These are phyloP conservation scores for Xylariaceae sp. DNA, from an alignment of 2,329 filamentous ascomycete genomes.

Conservation along the genomic window DNA sequence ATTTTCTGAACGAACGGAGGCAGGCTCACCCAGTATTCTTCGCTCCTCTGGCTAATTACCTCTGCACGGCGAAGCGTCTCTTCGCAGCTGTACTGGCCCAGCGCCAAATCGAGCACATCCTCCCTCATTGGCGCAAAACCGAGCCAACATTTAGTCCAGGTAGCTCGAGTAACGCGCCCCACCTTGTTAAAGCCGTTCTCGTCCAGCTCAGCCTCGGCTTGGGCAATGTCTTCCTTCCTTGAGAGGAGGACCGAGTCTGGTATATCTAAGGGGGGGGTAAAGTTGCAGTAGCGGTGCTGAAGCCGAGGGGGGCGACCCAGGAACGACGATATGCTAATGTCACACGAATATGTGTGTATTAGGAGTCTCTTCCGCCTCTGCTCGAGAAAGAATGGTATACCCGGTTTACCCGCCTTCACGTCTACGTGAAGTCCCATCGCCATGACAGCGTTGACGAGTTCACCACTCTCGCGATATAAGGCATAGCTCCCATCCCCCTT, in stretches of 20 bases:
- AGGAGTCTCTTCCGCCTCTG: conserved; percentile 26
- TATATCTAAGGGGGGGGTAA: conserved; percentile 26
- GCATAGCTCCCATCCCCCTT: conserved; percentile 27
- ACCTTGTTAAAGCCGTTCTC: conserved; percentile 24
- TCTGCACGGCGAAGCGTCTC: conserved; percentile 24
- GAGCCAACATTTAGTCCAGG: conserved; percentile 22
- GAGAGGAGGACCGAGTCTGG: conserved; percentile 22
- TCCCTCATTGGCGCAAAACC: conserved; percentile 24
- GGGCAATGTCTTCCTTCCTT: conserved; percentile 21
- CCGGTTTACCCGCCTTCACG: conserved; percentile 20
- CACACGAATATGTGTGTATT: conserved; percentile 21
- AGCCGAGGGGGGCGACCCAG: conserved; percentile 30
- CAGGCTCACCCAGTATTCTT: conserved; percentile 21
- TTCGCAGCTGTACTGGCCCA: conserved; percentile 27
- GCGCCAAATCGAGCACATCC: conserved; percentile 31
- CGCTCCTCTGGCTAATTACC: conserved; percentile 17
- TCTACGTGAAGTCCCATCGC: conserved; percentile 30
- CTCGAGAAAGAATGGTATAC: conserved; percentile 28
- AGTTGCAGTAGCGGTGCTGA: conserved; percentile 28
- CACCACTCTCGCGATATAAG: conserved; percentile 26
- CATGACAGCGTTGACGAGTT: conserved; percentile 24
- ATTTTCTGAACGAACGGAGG: conserved; percentile 22
- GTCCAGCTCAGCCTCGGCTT: conserved; percentile 22
- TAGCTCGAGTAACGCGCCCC: conserved; percentile 18
- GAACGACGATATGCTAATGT: conserved; percentile 27